phyloP scores from a whole-genome alignment of 2,329 filamentous ascomycete species.

The Beauveria sp. region DNA sequence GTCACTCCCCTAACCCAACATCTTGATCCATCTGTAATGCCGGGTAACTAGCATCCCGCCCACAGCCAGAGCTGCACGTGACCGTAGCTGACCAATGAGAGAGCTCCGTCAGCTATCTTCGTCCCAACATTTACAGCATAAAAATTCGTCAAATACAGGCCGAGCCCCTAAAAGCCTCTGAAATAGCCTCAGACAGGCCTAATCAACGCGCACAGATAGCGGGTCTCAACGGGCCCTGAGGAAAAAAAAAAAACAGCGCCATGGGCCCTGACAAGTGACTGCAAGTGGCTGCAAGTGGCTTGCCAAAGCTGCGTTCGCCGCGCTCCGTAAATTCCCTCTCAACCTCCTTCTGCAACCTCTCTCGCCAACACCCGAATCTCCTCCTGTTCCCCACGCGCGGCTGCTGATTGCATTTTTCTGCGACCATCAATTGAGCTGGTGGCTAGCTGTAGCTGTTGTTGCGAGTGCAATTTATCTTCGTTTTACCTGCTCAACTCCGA shows the following conservation, averaged over 20 bases:
- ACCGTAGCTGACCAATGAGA: neutral
- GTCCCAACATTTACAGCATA: slow-evolving; percentile 11
- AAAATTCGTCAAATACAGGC: neutral
- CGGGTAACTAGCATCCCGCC: neutral
- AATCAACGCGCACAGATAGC: neutral
- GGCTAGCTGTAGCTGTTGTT: neutral
- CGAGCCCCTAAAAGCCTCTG: neutral
- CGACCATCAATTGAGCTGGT: slow-evolving; percentile 2
- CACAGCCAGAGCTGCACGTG: neutral
- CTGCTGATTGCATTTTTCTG: neutral
- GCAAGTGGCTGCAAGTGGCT: slow-evolving; percentile 1
- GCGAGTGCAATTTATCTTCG: neutral
- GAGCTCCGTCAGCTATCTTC: neutral
- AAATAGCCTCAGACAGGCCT: neutral
- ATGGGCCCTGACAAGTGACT: neutral
- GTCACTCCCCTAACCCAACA: slow-evolving; percentile 10
- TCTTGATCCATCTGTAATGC: slow-evolving; percentile 7
- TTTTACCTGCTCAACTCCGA: neutral
- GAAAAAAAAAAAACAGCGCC: neutral
- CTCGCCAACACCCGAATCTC: neutral
- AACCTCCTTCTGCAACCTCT: slow-evolving; percentile 6
- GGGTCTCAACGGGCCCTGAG: neutral
- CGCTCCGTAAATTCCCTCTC: slow-evolving; percentile 13
- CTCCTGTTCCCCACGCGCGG: neutral
- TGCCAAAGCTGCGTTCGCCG: slow-evolving; percentile 10